Conservation (phyloP, 1,139 yeast genomes). For the Debaryomyces sp. region DNA sequence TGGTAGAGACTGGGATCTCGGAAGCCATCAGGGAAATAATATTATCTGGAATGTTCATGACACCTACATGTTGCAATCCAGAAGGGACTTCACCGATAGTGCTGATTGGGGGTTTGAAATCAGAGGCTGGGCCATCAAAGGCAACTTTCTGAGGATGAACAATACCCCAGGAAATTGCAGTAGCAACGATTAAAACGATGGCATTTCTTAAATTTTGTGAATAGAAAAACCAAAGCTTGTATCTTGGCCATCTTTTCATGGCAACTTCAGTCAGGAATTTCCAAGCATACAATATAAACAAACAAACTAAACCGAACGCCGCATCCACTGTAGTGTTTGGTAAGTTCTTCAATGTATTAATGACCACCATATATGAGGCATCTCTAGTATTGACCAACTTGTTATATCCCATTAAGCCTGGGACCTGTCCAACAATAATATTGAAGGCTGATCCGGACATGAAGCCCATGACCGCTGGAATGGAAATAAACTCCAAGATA, state of each 20-base stretch:
- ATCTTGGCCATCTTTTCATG: slow-evolving; percentile 67
- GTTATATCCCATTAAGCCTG: slow-evolving; percentile 79
- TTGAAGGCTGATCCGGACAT: slow-evolving; percentile 93
- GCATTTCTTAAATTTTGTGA: slow-evolving; percentile 79
- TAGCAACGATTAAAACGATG: slow-evolving; percentile 75
- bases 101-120: slow-evolving; percentile 52
- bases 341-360: slow-evolving; percentile 72
- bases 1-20: slow-evolving; percentile 83
- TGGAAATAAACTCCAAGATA: slow-evolving; percentile 82
- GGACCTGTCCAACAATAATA: slow-evolving; percentile 83
- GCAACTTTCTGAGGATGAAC: slow-evolving; percentile 68
- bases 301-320: slow-evolving; percentile 81
- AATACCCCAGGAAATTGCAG: slow-evolving; percentile 69
- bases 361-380: slow-evolving; percentile 69
- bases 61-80: slow-evolving; percentile 79
- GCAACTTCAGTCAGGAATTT: slow-evolving; percentile 57
- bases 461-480: slow-evolving; percentile 93
- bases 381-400: slow-evolving; percentile 69
- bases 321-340: slow-evolving; percentile 74
- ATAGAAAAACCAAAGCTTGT: slow-evolving; percentile 64
- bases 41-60: slow-evolving; percentile 66
- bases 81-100: slow-evolving; percentile 79
- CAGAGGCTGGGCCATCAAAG: slow-evolving; percentile 35
- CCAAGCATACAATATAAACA: slow-evolving; percentile 70
- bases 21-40: slow-evolving; percentile 63